Evolutionary conservation across 106 monocot genomes (phyloP).

Genomic region (Platanthera guangdongensis): DNA sequence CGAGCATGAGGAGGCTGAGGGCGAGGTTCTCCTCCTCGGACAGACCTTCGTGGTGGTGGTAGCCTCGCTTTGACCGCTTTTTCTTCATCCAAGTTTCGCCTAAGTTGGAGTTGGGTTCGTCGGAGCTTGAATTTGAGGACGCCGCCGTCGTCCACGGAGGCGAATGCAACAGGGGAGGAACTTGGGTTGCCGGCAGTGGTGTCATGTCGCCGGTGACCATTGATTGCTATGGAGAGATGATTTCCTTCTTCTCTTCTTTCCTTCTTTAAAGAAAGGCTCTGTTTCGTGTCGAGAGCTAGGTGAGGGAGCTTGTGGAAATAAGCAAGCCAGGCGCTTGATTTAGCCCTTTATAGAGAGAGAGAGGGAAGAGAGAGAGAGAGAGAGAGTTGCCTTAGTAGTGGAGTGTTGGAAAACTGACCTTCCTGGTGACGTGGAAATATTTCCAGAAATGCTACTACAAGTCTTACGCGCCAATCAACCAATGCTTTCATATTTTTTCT

Average conservation of each 20-base stretch:
- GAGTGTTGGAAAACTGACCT: slow-evolving; percentile 1
- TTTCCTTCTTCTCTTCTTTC: background rate
- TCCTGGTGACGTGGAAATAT: background rate
- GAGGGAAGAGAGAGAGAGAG: background rate
- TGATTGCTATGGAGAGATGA: background rate
- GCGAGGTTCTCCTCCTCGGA: slow-evolving; percentile 71
- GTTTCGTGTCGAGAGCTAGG: slow-evolving; percentile 3
- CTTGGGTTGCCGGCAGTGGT: background rate
- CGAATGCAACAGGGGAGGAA: background rate
- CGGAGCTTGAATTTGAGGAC: background rate
- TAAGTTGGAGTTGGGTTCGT: background rate
- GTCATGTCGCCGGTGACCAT: background rate
- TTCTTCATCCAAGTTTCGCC: slow-evolving; percentile 5
- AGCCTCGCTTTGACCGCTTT: slow-evolving; percentile 26
- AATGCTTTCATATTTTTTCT: too few relatives aligned
- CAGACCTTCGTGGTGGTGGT: background rate
- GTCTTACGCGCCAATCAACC: too few relatives aligned
- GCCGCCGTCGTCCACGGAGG: background rate
- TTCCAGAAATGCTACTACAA: too few relatives aligned
- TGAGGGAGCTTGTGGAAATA: background rate
- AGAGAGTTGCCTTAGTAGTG: background rate
- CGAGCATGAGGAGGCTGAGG: slow-evolving; percentile 64
- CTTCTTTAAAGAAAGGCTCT: background rate
- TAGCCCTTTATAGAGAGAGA: background rate
- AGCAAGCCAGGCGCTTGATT: background rate